Conservation (phyloP, 2,329 filamentous ascomycete species). For the Exophiala dermatitidis region DNA sequence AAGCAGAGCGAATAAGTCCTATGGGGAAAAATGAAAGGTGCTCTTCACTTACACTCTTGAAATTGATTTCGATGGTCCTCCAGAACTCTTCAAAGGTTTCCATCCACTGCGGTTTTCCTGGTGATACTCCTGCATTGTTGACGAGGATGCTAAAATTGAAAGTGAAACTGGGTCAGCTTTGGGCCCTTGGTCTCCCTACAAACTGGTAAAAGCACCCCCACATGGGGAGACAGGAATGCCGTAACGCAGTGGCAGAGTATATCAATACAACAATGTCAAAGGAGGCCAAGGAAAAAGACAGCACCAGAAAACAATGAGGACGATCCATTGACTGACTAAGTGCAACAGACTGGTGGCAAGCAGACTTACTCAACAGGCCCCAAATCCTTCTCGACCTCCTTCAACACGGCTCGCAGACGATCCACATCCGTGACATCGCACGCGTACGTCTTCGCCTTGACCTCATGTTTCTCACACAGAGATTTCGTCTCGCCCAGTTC, state of each 20-base stretch:
- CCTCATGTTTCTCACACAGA: slow-evolving; percentile 12
- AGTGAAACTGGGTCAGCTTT: slow-evolving; percentile 2
- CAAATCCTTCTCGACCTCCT: slow-evolving; percentile 6
- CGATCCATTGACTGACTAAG: too few species aligned
- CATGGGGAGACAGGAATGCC: too few species aligned
- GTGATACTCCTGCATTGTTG: slow-evolving; percentile 29
- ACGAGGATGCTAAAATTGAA: slow-evolving; percentile 24
- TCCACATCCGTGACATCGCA: slow-evolving; percentile 28
- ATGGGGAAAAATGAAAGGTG: too few species aligned
- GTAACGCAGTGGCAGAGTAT: too few species aligned
- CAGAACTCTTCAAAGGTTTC: slow-evolving; percentile 19
- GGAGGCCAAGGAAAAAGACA: too few species aligned
- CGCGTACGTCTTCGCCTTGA: slow-evolving; percentile 18
- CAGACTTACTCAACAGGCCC: slow-evolving; percentile 21
- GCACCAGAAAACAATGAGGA: too few species aligned
- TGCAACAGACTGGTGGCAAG: too few species aligned
- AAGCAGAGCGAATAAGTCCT: too few species aligned
- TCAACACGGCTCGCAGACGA: slow-evolving; percentile 15
- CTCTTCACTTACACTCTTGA: slow-evolving; percentile 12
- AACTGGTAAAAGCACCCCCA: not conserved
- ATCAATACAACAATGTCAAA: not conserved
- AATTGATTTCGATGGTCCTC: slow-evolving; percentile 19
- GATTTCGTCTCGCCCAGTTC: slow-evolving; percentile 14
- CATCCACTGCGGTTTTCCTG: slow-evolving; percentile 22
- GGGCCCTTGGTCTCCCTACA: slow-evolving; percentile 3